Conservation (phyloP, 192 early-diverging fungal genomes). For the Globomyces pollinis-pini region DNA sequence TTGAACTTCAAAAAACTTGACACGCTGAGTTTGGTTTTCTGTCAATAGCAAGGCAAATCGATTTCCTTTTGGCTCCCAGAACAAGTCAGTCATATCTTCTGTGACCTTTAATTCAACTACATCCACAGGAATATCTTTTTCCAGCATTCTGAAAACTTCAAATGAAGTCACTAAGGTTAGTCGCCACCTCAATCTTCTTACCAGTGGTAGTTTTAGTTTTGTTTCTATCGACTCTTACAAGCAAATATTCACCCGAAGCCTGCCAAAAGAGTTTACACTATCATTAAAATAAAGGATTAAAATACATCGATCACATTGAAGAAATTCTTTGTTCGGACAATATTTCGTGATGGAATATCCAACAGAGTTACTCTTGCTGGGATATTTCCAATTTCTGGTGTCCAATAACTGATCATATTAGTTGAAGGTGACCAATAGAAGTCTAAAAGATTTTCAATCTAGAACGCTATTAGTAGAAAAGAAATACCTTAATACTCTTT, state of each 20-base stretch:
- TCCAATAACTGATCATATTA: constrained; percentile 87
- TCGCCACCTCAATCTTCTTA: too few relatives aligned
- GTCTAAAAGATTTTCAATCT: constrained; percentile 39
- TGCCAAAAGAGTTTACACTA: constrained; percentile 88
- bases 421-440: constrained; percentile 54
- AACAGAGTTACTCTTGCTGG: constrained; percentile 94
- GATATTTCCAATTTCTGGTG: constrained; percentile 87
- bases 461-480: constrained; percentile 27
- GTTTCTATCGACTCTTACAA: constrained; percentile 86
- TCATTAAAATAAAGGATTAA: background rate
- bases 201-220: constrained; percentile 87
- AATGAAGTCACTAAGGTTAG: constrained; percentile 86
- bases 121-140: constrained; percentile 95
- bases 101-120: constrained; percentile 79
- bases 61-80: constrained; percentile 91
- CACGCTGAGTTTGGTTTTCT: constrained; percentile 53
- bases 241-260: constrained; percentile 76
- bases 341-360: constrained; percentile 71
- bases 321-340: constrained; percentile 94
- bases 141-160: constrained; percentile 87
- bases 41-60: constrained; percentile 84
- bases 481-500: constrained; percentile 89
- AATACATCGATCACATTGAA: constrained; percentile 76
- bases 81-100: constrained; percentile 73
- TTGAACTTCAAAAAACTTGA: constrained; percentile 77